Percentiles rank a stretch among this genome's conserved stretches.
Conservation (phyloP, 352 stramenopile species). For the Elongisporangium anandrum region DNA sequence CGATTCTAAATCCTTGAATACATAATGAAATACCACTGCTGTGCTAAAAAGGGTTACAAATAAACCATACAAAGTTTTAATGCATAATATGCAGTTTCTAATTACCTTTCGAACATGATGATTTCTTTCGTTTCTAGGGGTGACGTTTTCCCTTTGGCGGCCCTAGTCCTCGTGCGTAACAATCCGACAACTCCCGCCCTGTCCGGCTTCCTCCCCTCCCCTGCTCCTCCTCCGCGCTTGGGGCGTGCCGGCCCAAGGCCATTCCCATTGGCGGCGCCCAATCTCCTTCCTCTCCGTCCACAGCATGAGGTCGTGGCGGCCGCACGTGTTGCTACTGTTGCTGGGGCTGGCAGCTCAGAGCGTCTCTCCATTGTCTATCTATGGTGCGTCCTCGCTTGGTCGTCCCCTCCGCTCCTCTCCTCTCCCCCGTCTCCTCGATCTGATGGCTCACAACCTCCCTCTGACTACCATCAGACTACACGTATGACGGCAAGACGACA, state of each 20-base stretch:
- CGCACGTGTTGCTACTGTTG: constrained; percentile 1
- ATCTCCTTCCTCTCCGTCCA: constrained; percentile 1
- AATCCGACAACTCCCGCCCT: not conserved
- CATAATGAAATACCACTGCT: not conserved
- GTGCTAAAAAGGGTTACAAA: too few species aligned
- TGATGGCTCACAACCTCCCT: not conserved
- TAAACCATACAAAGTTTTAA: not conserved
- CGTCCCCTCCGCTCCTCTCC: not conserved
- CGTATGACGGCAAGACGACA: constrained; percentile 69
- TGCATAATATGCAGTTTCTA: not conserved
- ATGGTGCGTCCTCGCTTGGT: not conserved
- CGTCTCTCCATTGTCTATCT: not conserved
- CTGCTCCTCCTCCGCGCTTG: not conserved
- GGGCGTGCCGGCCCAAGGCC: too few species aligned
- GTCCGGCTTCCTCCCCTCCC: not conserved
- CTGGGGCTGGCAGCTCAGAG: not conserved
- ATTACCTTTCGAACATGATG: not conserved
- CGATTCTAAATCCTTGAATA: not conserved
- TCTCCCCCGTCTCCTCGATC: not conserved
- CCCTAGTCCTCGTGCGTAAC: not conserved
- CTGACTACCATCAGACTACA: constrained; percentile 43
- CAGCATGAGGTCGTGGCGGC: constrained; percentile 1
- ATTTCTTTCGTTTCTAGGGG: not conserved
- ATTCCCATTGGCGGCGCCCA: not conserved
- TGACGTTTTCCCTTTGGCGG: not conserved